phyloP scores from a whole-genome alignment of 1,284 basidiomycete genomes.

The Ganoderma multipileum region DNA sequence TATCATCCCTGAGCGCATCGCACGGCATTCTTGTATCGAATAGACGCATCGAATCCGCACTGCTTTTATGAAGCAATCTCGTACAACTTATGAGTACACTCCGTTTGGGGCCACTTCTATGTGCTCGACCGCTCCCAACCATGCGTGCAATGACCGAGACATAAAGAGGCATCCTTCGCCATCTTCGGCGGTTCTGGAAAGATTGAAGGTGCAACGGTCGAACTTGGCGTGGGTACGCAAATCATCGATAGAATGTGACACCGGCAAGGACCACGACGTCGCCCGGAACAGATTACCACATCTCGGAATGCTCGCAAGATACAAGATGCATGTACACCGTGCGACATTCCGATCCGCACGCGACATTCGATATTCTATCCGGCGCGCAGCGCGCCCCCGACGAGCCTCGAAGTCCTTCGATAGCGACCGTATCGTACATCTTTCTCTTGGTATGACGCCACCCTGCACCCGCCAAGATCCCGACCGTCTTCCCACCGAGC shows the following conservation, averaged over 20 bases:
- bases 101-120: neutral
- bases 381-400: neutral
- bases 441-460: neutral
- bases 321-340: neutral
- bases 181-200: neutral
- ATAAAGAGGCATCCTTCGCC: neutral
- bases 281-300: neutral
- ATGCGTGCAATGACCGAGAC: neutral
- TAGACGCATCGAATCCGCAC: neutral
- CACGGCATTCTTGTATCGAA: neutral
- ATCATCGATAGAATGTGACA: neutral
- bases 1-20: neutral
- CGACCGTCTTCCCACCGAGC: neutral
- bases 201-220: neutral
- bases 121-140: neutral
- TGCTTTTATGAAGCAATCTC: neutral
- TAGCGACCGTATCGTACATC: neutral
- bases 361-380: neutral
- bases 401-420: neutral
- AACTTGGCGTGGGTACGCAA: constrained; percentile 5
- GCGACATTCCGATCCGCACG: too few species aligned
- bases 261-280: neutral
- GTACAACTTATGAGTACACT: neutral
- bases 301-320: neutral
- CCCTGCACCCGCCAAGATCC: neutral